Conservation (phyloP, 768 basidiomycete genomes). For the Trametes meyenii region DNA sequence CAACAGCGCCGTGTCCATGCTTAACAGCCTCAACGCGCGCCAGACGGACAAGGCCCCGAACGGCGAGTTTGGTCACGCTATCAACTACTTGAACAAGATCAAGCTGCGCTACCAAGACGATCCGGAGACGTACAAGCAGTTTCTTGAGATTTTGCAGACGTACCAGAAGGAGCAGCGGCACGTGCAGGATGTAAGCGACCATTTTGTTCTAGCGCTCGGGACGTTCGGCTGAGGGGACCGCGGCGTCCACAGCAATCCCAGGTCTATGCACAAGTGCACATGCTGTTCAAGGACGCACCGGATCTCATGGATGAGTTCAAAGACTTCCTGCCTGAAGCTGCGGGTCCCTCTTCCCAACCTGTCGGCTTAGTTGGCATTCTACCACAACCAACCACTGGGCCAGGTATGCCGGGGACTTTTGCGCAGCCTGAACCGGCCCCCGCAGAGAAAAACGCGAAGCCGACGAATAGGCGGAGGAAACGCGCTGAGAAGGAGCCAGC, state of each 20-base stretch:
- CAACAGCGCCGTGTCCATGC: conserved; percentile 54
- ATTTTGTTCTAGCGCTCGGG: background rate
- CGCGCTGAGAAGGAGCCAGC: conserved; percentile 72
- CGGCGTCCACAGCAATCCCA: conserved; percentile 49
- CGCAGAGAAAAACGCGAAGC: conserved; percentile 45
- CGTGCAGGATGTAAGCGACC: conserved; percentile 64
- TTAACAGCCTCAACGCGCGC: conserved; percentile 51
- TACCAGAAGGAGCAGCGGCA: conserved; percentile 81
- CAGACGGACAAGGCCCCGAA: conserved; percentile 29
- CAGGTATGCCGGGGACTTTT: conserved; percentile 36
- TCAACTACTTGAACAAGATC: conserved; percentile 98
- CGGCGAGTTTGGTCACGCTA: conserved; percentile 90
- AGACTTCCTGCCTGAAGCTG: conserved; percentile 73
- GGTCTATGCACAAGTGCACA: conserved; percentile 80
- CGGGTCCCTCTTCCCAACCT: conserved; percentile 44
- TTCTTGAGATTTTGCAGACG: conserved; percentile 84
- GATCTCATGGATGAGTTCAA: conserved; percentile 83
- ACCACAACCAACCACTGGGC: conserved; percentile 47
- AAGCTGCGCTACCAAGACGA: conserved; percentile 89
- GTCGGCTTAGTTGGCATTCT: conserved; percentile 50
- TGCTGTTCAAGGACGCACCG: conserved; percentile 78
- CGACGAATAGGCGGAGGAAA: conserved; percentile 59
- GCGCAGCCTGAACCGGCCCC: conserved; percentile 25
- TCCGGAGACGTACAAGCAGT: conserved; percentile 90
- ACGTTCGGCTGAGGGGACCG: background rate